Base-by-base conservation (phyloP, 148 eudicot species). In the Rhododendron henanense region DNA sequence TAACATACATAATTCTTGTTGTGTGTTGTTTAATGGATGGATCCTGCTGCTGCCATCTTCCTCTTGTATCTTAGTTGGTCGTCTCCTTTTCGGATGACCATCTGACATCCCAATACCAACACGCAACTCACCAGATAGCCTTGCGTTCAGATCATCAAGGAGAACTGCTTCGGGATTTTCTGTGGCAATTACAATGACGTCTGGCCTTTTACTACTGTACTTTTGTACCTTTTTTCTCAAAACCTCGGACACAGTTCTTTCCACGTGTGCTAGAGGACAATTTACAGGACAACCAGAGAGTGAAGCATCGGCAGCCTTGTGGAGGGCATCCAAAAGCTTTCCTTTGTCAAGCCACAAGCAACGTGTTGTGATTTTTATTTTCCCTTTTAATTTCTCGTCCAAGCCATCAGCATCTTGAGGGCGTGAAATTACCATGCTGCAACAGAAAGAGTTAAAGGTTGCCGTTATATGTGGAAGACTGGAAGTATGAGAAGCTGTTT, bases 311-410 rank as follows among this genome's bases (percentile, higher is more conserved):
- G 99, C 98, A 85, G 99, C 98, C 91, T 93, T 94, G 90, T 97
- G 94, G 57, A 97, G 94, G 45, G 98, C 99, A 89, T 97, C 99
- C 88, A 95, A 87, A 88, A 97, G 98, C 90, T 95, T 97, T 78
- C 99, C 99, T 86, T 95, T 95, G 85, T 97, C 99, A 48, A 97
- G 93, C 99, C 99, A 97, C 88, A 97, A 91, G 92, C 99, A 95
- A 28, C 98, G 97, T 50, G 99, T 97, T 19, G 99, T 97, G 71
- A 97, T 93, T 93, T 96, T 94, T 88, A 97, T 93, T 89, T 94
- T 97, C 45, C 96, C 98, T 90, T 92, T 95, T 85, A 97, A 80
- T 88, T 89, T 91, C 67, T 93, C 94, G 5, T 87, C 81, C 31
- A 81, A 79, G 61, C 82, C 91, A 76, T 90, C 94, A 65, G 79